Base-by-base conservation (phyloP, 768 basidiomycete species). In the Lactarius psammicola region DNA sequence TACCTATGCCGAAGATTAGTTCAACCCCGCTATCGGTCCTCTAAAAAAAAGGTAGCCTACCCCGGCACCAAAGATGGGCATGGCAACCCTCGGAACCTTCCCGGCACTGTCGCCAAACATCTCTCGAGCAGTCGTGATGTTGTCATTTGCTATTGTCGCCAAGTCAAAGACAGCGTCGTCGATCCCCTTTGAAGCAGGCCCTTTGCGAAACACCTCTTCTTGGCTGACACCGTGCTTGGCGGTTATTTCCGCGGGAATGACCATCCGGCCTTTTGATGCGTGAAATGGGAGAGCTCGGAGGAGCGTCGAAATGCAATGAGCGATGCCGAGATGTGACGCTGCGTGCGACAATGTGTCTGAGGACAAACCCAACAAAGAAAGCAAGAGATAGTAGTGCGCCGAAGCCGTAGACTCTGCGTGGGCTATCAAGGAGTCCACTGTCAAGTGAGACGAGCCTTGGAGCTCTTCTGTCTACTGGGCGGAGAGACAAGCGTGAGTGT, bases 321-420 rank as follows among this genome's bases (percentile, higher is more conserved):
- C 87, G 3, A 84, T 77, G 11, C 93, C 93, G 18, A 94, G 78
- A 74, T 94, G 93, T 8, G 90, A 94, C 2, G 87, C 89, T 2
- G 89, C 89, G 75, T 93, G 92, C 7, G 88, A 86, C 26, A 88
- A 74, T 4, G 80, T 79, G 9, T 73, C 72, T 1, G 83, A 81
- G 15, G 82, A 81, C 23, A 87, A 76, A 28, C 82, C 78, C 63
- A 90, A 76, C 60, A 93, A 75, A 34, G 90, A 87, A 53, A 94
- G 84, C 63, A 91, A 75, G 49, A 90, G 80, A 76, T 94, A 94
- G 69, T 90, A 79, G 56, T 91, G 79, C 11, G 90, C 89, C 66
- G 89, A 90, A 40, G 88, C 83, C 10, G 92, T 94, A 36, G 89
- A 85, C 75, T 94, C 91, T 18, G 90, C 88, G 73, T 92, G 89